These are phyloP conservation scores for Coffea canephora DNA, from an alignment of 257 asterid species.

Conservation along the genomic window DNA sequence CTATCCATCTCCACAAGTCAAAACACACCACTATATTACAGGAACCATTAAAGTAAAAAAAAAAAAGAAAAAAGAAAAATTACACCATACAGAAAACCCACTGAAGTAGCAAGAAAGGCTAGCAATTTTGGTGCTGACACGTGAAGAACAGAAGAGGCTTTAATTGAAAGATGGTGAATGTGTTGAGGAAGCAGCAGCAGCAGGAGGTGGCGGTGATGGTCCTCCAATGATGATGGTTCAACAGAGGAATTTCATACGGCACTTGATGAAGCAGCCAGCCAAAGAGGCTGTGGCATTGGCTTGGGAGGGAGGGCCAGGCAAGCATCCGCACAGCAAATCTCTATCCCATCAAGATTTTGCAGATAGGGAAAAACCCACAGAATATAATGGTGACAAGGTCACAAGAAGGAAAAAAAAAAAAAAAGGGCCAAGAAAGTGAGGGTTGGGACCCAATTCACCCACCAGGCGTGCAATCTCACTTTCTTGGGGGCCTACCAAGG, in stretches of 20 bases:
- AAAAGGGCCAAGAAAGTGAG: conserved; percentile 25
- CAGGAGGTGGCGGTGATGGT: conserved; percentile 1
- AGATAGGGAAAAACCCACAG: conserved; percentile 17
- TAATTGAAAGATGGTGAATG: neutral
- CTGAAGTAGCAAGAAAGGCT: neutral
- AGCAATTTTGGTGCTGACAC: neutral
- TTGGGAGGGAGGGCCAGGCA: no score
- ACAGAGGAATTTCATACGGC: neutral
- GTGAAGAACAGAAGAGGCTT: conserved; percentile 11
- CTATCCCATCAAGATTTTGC: neutral
- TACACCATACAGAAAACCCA: neutral
- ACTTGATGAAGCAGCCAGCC: conserved; percentile 9
- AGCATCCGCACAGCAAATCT: conserved; percentile 7
- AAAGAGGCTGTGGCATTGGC: neutral
- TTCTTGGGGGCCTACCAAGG: conserved; percentile 30
- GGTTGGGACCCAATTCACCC: conserved; percentile 36
- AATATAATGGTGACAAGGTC: conserved; percentile 23
- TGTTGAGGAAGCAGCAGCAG: neutral
- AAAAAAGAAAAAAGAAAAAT: no score
- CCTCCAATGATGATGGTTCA: conserved; percentile 16
- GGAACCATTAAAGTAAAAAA: neutral
- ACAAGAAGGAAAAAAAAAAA: neutral
- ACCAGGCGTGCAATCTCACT: conserved; percentile 33
- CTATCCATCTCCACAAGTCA: conserved; percentile 10
- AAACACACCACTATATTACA: neutral